phyloP scores from a whole-genome alignment of 202 grass and related monocot genomes.

The Elaeis oleifera region DNA sequence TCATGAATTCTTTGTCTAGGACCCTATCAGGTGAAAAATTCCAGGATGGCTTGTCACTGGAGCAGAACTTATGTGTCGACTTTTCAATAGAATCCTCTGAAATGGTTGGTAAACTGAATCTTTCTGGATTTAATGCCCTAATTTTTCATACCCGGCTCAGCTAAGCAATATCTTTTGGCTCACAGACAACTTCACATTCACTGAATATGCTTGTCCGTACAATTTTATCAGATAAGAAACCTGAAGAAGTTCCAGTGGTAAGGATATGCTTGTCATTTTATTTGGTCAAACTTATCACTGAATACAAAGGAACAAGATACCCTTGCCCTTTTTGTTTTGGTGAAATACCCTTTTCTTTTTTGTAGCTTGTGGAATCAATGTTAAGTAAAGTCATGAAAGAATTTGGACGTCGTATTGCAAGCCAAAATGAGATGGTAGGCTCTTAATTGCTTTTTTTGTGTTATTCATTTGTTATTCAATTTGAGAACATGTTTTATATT shows the following conservation, averaged over 20 bases:
- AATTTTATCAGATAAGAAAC: slow-evolving; percentile 72
- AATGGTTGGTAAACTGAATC: slow-evolving; percentile 47
- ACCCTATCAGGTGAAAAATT: slow-evolving; percentile 54
- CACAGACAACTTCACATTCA: slow-evolving; percentile 55
- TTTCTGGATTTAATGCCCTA: slow-evolving; percentile 9
- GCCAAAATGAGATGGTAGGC: slow-evolving; percentile 54
- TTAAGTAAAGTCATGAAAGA: slow-evolving; percentile 71
- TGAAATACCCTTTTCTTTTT: slow-evolving; percentile 14
- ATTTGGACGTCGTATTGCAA: slow-evolving; percentile 58
- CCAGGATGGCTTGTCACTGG: slow-evolving; percentile 41
- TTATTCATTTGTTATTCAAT: background rate
- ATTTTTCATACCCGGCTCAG: too few relatives aligned
- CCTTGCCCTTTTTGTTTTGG: background rate
- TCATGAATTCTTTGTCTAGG: slow-evolving; percentile 54
- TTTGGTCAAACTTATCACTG: too few relatives aligned
- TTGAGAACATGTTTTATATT: too few relatives aligned
- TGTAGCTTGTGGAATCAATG: slow-evolving; percentile 76
- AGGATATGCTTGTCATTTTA: too few relatives aligned
- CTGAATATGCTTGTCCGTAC: slow-evolving; percentile 58
- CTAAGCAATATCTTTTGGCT: background rate
- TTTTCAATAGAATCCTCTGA: slow-evolving; percentile 49
- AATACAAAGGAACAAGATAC: slow-evolving; percentile 4
- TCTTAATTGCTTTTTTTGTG: background rate
- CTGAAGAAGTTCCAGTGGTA: slow-evolving; percentile 79
- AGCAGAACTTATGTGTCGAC: slow-evolving; percentile 53